A percentile compares a stretch with the other conserved stretches of the same genome.
phyloP scores from a whole-genome alignment of 2,329 filamentous ascomycete genomes.

The Cordyceps javanica region DNA sequence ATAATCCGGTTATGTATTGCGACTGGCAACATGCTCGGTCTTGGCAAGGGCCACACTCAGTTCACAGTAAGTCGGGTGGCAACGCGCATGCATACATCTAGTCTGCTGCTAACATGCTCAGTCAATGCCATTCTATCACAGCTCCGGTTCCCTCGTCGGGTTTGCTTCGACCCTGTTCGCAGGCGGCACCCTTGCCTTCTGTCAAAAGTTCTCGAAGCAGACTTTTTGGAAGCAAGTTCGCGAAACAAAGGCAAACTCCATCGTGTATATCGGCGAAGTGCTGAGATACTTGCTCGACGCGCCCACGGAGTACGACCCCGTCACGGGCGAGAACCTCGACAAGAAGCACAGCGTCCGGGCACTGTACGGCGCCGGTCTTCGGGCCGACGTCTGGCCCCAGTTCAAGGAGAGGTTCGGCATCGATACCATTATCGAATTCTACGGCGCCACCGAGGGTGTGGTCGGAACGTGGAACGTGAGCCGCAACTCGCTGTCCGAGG shows the following conservation, averaged over 20 bases:
- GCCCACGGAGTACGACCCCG: slow-evolving; percentile 53
- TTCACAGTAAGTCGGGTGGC: slow-evolving; percentile 10
- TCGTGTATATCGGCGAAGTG: slow-evolving; percentile 86
- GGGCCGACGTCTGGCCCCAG: slow-evolving; percentile 76
- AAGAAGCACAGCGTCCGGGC: slow-evolving; percentile 63
- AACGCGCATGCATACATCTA: neutral
- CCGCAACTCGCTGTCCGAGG: slow-evolving; percentile 63
- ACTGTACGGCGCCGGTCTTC: slow-evolving; percentile 77
- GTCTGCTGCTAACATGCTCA: slow-evolving; percentile 24
- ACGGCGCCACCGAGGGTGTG: slow-evolving; percentile 69
- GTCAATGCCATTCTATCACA: slow-evolving; percentile 87
- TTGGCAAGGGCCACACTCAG: slow-evolving; percentile 44
- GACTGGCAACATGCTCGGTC: slow-evolving; percentile 46
- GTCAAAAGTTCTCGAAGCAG: slow-evolving; percentile 70
- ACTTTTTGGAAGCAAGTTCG: slow-evolving; percentile 73
- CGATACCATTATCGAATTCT: slow-evolving; percentile 70
- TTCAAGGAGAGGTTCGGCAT: slow-evolving; percentile 80
- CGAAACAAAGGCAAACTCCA: slow-evolving; percentile 62
- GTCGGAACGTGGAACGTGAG: slow-evolving; percentile 66
- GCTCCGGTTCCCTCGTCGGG: slow-evolving; percentile 68
- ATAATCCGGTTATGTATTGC: slow-evolving; percentile 36
- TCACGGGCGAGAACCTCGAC: slow-evolving; percentile 65
- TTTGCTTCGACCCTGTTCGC: slow-evolving; percentile 53
- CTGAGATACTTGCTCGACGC: slow-evolving; percentile 73
- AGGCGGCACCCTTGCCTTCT: slow-evolving; percentile 63